Base-by-base conservation (phyloP, 176 grass and related monocot genomes). In the Carex littledalei region DNA sequence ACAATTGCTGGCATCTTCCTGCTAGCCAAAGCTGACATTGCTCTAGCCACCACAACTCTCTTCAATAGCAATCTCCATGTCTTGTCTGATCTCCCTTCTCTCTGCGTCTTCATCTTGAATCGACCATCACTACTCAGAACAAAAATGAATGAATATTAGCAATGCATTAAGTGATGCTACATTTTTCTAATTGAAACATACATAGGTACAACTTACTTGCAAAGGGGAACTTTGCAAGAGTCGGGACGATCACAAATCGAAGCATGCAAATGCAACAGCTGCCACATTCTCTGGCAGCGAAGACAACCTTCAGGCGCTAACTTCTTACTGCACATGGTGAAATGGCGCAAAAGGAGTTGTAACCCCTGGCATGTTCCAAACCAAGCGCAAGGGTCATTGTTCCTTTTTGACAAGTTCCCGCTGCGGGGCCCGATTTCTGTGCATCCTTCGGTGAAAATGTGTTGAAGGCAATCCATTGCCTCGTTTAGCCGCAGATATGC, bases 231-330 rank as follows among this genome's bases (percentile, higher is more conserved):
- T 24, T 81, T 87, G 88, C 96, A 94, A 0, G 93, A 52, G 52
- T 83, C 63, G 3, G 82, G 6, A 26, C 78, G 72, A 72, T 95
- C 71, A 56, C 96, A 98, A 59, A 92, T 57, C 55, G 89, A 93
- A 67, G 89, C 87, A 74, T 98, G 91, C 21, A 98, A 88, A 31
- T 86, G 89, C 84, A 98, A 82, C 3, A 98, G 91, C 88, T 98
- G 91, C 83, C 66, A 66, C 93, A 94, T 81, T 72, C 90, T 89
- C 88, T 85, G 95, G 86, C 96, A 98, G 5, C 90, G 96, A 15
- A 81, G 47, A 87, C 96, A 98, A 1, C 86, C 89, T 17, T 81
- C 70, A 2, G 89, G 78, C 4, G 86, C 20, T 0, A n/a, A 20
- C 81, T 95, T 98, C 24, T 60, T 87, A 17, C 15, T 0, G 61